Conservation (phyloP, 73 alveolate genomes). For the Paramecium primaurelia region DNA sequence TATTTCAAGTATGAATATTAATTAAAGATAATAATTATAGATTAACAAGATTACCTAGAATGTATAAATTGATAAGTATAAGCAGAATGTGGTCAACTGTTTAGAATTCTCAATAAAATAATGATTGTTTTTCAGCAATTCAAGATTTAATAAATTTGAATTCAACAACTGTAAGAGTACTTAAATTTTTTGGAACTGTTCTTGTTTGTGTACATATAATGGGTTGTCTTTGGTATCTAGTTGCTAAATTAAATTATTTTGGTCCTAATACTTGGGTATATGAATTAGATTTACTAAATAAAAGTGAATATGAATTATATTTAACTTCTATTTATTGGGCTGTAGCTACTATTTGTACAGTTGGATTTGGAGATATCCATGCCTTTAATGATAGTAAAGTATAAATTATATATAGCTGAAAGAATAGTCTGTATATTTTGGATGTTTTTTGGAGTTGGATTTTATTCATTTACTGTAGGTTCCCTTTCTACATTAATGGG, state of each 20-base stretch:
- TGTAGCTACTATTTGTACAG: constrained; percentile 86
- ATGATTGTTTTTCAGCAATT: constrained; percentile 39
- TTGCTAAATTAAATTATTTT: constrained; percentile 76
- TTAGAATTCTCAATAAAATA: constrained; percentile 63
- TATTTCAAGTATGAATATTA: constrained; percentile 29
- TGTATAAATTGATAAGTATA: constrained; percentile 79
- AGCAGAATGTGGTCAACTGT: constrained; percentile 71
- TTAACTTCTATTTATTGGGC: constrained; percentile 84
- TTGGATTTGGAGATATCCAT: constrained; percentile 96
- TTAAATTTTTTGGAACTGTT: constrained; percentile 74
- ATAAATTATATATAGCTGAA: constrained; percentile 1
- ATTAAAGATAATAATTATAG: constrained; percentile 50
- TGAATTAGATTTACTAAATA: constrained; percentile 57
- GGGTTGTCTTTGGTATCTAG: constrained; percentile 88
- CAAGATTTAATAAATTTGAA: constrained; percentile 62
- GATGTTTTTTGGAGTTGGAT: constrained; percentile 92
- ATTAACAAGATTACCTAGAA: constrained; percentile 74
- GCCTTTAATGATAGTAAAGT: constrained; percentile 56
- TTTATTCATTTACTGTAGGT: constrained; percentile 93
- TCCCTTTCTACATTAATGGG: constrained; percentile 80
- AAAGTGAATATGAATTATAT: constrained; percentile 65
- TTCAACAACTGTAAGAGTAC: constrained; percentile 70
- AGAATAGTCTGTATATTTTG: constrained; percentile 78
- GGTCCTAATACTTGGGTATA: constrained; percentile 85
- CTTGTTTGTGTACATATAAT: constrained; percentile 80